Base-by-base conservation (phyloP, 1,284 basidiomycete species). In the Leccinum angustisporum region DNA sequence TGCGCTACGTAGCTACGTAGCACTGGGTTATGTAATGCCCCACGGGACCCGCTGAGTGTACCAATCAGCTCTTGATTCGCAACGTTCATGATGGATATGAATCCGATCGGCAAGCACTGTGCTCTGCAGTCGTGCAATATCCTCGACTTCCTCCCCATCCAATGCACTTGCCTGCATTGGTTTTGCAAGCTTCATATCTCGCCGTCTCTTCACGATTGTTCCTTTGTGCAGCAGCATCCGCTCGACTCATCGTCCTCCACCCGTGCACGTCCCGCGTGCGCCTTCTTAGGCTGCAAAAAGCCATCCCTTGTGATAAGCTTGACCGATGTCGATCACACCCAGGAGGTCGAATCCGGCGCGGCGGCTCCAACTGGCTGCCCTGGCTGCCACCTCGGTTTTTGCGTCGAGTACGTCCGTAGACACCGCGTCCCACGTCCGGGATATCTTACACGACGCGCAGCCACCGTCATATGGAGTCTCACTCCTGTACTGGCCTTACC, bases 141-240 rank as follows among this genome's bases (percentile, higher is more conserved):
- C 51, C 77, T 82, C 61, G 83, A 86, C 70, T 79, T 85, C 54
- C 74, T 86, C 0, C 83, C 84, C 34, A 81, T 84, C 59, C 74
- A 72, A 60, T 85, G 83, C 65, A 60, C 61, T 21, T 86, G 84
- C 71, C 67, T 71, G 43, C 63, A 68, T 16, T 69, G 79, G 63
- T 85, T 80, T 69, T 86, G 84, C 74, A 77, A 73, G 52, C 73
- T 79, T 58, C 85, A 86, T 66, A 80, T 85, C 60, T 67, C 76
- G n/a, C 80, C 82, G 4, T 85, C 87, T 51, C 69, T 72, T 13
- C 91, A 92, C 67, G 62, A 74, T 18, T 92, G 90, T 70, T 67
- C 77, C 11, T 68, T 68, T 30, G 53, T 67, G 33, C 65, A 65
- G 33, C 61, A 64, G 27, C 53, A 56, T 16, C 46, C 56, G 40